Evolutionary conservation across 179 eudicot genomes (phyloP).

Genomic region (Beta lomatogona): DNA sequence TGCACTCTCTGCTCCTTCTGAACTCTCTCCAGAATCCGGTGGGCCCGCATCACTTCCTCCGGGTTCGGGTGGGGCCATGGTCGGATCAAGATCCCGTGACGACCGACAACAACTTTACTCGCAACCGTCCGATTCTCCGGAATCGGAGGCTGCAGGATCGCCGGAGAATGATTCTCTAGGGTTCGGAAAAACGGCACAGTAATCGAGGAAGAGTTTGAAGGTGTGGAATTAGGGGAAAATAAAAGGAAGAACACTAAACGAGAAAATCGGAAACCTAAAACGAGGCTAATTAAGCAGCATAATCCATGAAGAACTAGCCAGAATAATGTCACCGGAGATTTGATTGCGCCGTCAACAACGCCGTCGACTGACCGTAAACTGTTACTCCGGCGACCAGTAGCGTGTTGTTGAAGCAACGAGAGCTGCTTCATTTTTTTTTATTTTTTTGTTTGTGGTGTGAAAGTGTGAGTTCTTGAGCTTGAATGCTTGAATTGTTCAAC

Average conservation of each 20-base stretch:
- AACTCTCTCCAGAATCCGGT: slow-evolving; percentile 75
- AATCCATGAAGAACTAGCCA: slow-evolving; percentile 68
- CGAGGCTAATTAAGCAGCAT: slow-evolving; percentile 74
- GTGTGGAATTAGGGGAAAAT: slow-evolving; percentile 41
- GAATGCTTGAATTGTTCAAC: neutral
- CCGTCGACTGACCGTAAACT: slow-evolving; percentile 48
- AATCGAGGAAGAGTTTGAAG: slow-evolving; percentile 10
- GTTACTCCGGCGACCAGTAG: slow-evolving; percentile 61
- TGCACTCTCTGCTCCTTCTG: slow-evolving; percentile 88
- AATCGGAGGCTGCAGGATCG: slow-evolving; percentile 14
- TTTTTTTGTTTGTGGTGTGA: neutral
- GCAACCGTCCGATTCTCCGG: slow-evolving; percentile 30
- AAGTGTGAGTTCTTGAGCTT: neutral
- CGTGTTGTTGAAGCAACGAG: slow-evolving; percentile 51
- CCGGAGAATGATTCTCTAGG: slow-evolving; percentile 11
- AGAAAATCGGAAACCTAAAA: slow-evolving; percentile 88
- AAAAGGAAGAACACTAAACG: slow-evolving; percentile 70
- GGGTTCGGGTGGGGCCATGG: slow-evolving; percentile 98
- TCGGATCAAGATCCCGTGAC: slow-evolving; percentile 86
- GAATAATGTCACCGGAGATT: slow-evolving; percentile 65
- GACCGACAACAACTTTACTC: slow-evolving; percentile 79
- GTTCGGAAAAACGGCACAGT: slow-evolving; percentile 31
- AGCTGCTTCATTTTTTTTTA: slow-evolving; percentile 72
- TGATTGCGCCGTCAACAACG: slow-evolving; percentile 35
- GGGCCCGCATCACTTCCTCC: slow-evolving; percentile 83